phyloP scores from a whole-genome alignment of 1,284 basidiomycete genomes.

The Ustilago curta region DNA sequence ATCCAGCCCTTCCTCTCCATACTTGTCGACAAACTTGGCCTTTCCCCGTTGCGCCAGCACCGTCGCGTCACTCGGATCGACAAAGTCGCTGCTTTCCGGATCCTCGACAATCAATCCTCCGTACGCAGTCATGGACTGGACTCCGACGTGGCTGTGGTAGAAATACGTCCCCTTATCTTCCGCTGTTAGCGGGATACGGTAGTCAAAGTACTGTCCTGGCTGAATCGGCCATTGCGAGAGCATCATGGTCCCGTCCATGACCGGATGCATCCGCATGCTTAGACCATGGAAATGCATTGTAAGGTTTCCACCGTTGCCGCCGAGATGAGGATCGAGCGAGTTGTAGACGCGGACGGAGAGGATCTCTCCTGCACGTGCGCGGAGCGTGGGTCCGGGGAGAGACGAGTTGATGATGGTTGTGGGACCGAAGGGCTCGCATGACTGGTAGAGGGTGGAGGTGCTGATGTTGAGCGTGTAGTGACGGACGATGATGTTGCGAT shows the following conservation, averaged over 20 bases:
- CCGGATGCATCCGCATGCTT: conserved; percentile 50
- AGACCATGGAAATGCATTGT: conserved; percentile 62
- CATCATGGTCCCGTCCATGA: conserved; percentile 58
- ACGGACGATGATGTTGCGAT: conserved; percentile 16
- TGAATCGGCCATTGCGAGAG: conserved; percentile 58
- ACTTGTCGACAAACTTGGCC: conserved; percentile 8
- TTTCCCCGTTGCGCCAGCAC: not conserved
- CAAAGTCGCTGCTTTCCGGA: not conserved
- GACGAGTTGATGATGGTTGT: conserved; percentile 47
- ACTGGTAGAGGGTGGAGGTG: conserved; percentile 14
- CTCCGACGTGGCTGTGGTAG: conserved; percentile 60
- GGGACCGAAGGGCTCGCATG: conserved; percentile 22
- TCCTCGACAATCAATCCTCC: conserved; percentile 59
- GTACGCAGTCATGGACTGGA: conserved; percentile 55
- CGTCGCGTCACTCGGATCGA: conserved; percentile 4
- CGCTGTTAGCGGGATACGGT: conserved; percentile 32
- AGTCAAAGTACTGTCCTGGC: conserved; percentile 50
- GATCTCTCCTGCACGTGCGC: conserved; percentile 52
- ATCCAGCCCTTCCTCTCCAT: conserved; percentile 10
- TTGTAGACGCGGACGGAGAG: conserved; percentile 52
- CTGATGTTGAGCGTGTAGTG: conserved; percentile 39
- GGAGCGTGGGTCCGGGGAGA: conserved; percentile 54
- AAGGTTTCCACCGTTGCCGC: conserved; percentile 19
- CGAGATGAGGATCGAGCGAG: conserved; percentile 6
- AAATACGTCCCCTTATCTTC: conserved; percentile 43